phyloP scores from a whole-genome alignment of 192 early-diverging fungal genomes.

The Umbelopsis isabellina region DNA sequence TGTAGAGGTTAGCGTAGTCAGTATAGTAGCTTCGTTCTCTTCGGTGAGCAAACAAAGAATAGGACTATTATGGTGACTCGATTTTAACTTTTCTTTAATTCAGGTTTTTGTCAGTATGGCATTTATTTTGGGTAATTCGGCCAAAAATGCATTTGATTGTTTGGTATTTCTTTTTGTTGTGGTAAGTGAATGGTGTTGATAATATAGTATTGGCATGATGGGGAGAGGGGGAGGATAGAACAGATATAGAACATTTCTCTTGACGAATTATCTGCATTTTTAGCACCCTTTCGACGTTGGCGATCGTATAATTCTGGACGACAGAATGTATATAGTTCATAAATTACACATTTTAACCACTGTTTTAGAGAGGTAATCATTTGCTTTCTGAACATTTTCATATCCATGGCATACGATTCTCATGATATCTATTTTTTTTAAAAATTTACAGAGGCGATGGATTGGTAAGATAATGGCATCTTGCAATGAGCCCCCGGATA shows the following conservation, averaged over 20 bases:
- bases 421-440: neutral
- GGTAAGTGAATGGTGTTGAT: neutral
- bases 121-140: conserved; percentile 11
- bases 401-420: neutral
- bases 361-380: conserved; percentile 1
- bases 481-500: neutral
- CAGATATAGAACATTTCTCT: too few relatives aligned
- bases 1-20: conserved; percentile 16
- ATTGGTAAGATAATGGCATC: neutral
- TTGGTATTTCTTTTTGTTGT: conserved; percentile 9
- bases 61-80: neutral
- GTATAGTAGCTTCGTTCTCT: conserved; percentile 6
- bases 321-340: conserved; percentile 16
- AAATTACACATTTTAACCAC: conserved; percentile 12
- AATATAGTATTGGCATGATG: too few relatives aligned
- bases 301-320: neutral
- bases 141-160: conserved; percentile 15
- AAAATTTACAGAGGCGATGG: neutral
- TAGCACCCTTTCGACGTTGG: conserved; percentile 14
- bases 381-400: too few relatives aligned
- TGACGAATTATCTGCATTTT: neutral
- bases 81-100: neutral
- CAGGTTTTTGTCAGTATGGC: conserved; percentile 20
- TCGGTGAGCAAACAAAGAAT: neutral
- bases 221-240: too few relatives aligned